Percentiles rank a stretch among this genome's conserved stretches.
phyloP scores from a whole-genome alignment of 352 stramenopile genomes.

The Pythium angustatum region DNA sequence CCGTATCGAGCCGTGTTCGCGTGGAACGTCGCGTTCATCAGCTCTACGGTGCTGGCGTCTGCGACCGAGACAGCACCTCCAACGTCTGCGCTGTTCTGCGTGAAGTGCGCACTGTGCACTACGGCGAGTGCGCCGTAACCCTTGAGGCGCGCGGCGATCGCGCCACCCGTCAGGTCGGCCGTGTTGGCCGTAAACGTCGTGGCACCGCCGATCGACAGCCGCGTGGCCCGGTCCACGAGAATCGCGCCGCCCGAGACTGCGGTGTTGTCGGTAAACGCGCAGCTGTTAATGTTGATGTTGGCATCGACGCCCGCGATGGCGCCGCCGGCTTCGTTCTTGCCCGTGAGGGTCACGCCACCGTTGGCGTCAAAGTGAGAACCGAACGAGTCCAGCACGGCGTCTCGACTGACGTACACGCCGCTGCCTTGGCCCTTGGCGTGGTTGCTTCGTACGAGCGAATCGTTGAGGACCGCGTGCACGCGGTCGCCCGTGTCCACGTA shows the following conservation, averaged over 20 bases:
- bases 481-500: slow-evolving; percentile 54
- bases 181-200: slow-evolving; percentile 46
- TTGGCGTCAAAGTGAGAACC: slow-evolving; percentile 40
- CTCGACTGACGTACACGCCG: slow-evolving; percentile 54
- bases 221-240: slow-evolving; percentile 39
- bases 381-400: slow-evolving; percentile 32
- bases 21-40: slow-evolving; percentile 30
- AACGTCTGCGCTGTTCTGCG: neutral
- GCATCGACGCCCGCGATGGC: slow-evolving; percentile 49
- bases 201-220: slow-evolving; percentile 18
- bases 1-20: slow-evolving; percentile 40
- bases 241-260: slow-evolving; percentile 48
- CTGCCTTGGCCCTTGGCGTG: slow-evolving; percentile 47
- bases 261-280: slow-evolving; percentile 49
- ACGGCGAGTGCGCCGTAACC: slow-evolving; percentile 7
- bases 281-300: slow-evolving; percentile 32
- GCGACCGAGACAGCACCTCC: slow-evolving; percentile 12
- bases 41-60: neutral
- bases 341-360: slow-evolving; percentile 40
- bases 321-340: slow-evolving; percentile 61
- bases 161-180: slow-evolving; percentile 49
- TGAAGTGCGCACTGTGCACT: neutral
- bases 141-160: slow-evolving; percentile 33
- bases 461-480: slow-evolving; percentile 37
- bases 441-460: slow-evolving; percentile 36